These are phyloP conservation scores for Ananas comosus DNA, from an alignment of 176 grass and related monocot genomes.

Conservation along the genomic window DNA sequence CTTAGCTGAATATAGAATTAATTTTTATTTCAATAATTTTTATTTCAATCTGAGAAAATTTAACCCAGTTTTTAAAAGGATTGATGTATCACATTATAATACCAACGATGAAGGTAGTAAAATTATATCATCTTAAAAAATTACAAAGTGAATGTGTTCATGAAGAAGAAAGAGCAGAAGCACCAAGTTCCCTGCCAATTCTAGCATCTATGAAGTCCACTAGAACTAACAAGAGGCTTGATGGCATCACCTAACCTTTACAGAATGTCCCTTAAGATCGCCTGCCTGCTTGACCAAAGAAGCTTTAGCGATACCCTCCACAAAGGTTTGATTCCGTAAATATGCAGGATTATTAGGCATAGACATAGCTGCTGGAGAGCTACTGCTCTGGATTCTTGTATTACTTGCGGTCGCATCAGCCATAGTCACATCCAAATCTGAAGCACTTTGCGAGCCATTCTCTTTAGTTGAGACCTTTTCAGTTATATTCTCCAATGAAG, in stretches of 20 bases:
- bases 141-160: background rate
- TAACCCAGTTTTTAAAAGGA: background rate
- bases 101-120: background rate
- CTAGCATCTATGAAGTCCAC: background rate
- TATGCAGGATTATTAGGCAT: slow-evolving; percentile 44
- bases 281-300: slow-evolving; percentile 73
- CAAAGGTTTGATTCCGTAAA: slow-evolving; percentile 75
- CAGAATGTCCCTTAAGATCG: slow-evolving; percentile 82
- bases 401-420: slow-evolving; percentile 58
- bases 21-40: background rate
- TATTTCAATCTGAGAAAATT: background rate
- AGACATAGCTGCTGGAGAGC: slow-evolving; percentile 2
- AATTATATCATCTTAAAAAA: background rate
- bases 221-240: background rate
- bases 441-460: slow-evolving; percentile 30
- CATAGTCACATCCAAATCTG: slow-evolving; percentile 89
- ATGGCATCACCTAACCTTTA: slow-evolving; percentile 44
- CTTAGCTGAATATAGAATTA: background rate
- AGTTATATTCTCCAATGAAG: slow-evolving; percentile 55
- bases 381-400: slow-evolving; percentile 36
- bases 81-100: background rate
- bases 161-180: background rate
- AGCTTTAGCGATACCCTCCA: slow-evolving; percentile 94
- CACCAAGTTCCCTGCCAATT: background rate
- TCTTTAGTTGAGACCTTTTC: slow-evolving; percentile 71